phyloP scores from a whole-genome alignment of 192 early-diverging fungal species.

The Dispira simplex region DNA sequence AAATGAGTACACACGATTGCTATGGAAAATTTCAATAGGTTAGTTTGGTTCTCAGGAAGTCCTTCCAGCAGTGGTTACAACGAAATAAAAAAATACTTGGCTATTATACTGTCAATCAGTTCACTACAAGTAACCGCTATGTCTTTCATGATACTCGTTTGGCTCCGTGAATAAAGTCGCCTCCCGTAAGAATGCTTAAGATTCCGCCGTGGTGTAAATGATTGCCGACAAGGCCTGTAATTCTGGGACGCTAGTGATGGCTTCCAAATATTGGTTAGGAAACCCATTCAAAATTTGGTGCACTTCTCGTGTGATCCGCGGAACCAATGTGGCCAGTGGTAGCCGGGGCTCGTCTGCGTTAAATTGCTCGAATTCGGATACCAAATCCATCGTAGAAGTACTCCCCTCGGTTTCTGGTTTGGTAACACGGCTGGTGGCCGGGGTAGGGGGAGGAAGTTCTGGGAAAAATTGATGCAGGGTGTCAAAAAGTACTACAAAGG shows the following conservation, averaged over 20 bases:
- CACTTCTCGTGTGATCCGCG: slow-evolving; percentile 45
- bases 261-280: slow-evolving; percentile 55
- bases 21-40: too few species aligned
- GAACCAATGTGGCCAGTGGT: slow-evolving; percentile 43
- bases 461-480: slow-evolving; percentile 30
- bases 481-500: slow-evolving; percentile 26
- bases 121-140: too few species aligned
- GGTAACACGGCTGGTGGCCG: not conserved
- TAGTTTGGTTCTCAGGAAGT: too few species aligned
- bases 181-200: not conserved
- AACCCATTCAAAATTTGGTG: slow-evolving; percentile 57
- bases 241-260: slow-evolving; percentile 50
- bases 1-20: too few species aligned
- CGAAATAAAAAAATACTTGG: too few species aligned
- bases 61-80: too few species aligned
- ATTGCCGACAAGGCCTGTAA: slow-evolving; percentile 61
- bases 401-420: slow-evolving; percentile 8
- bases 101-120: too few species aligned
- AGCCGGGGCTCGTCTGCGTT: slow-evolving; percentile 30
- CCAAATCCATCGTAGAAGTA: slow-evolving; percentile 20
- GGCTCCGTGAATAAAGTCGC: not conserved
- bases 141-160: too few species aligned
- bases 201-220: slow-evolving; percentile 51
- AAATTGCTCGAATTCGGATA: slow-evolving; percentile 41
- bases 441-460: slow-evolving; percentile 18